phyloP scores from a whole-genome alignment of 2,329 filamentous ascomycete genomes.

The Paecilomyces sp. region DNA sequence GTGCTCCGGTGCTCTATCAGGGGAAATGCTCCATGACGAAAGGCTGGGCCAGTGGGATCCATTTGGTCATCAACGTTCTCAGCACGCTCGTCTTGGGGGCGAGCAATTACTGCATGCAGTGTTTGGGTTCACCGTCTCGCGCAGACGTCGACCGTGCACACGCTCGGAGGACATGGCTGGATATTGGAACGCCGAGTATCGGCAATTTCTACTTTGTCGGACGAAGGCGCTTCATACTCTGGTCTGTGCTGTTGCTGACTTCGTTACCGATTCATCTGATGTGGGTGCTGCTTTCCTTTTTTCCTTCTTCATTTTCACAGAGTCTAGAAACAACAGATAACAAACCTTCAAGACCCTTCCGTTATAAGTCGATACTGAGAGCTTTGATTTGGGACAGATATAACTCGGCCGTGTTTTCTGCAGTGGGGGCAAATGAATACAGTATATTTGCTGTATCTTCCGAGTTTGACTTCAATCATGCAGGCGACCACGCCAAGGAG shows the following conservation, averaged over 20 bases:
- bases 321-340: too few species aligned
- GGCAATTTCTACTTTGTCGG: constrained; percentile 4
- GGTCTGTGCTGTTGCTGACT: background rate
- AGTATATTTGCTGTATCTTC: background rate
- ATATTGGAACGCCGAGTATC: constrained; percentile 6
- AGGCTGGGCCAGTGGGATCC: background rate
- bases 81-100: constrained; percentile 12
- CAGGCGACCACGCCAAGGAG: background rate
- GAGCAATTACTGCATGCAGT: constrained; percentile 21
- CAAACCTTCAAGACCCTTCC: too few species aligned
- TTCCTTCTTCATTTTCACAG: too few species aligned
- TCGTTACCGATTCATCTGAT: background rate
- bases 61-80: constrained; percentile 6
- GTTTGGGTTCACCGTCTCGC: constrained; percentile 15
- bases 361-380: background rate
- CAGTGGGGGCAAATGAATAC: background rate
- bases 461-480: background rate
- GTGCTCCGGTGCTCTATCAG: constrained; percentile 2
- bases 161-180: constrained; percentile 1
- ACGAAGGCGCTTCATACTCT: background rate
- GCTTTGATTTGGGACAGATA: background rate
- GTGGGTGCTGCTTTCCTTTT: too few species aligned
- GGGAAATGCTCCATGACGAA: constrained; percentile 6
- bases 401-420: background rate
- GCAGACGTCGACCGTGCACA: constrained; percentile 15